These are phyloP conservation scores for Pestalotiopsis sp. DNA, from an alignment of 2,329 filamentous ascomycete genomes.

Conservation along the genomic window DNA sequence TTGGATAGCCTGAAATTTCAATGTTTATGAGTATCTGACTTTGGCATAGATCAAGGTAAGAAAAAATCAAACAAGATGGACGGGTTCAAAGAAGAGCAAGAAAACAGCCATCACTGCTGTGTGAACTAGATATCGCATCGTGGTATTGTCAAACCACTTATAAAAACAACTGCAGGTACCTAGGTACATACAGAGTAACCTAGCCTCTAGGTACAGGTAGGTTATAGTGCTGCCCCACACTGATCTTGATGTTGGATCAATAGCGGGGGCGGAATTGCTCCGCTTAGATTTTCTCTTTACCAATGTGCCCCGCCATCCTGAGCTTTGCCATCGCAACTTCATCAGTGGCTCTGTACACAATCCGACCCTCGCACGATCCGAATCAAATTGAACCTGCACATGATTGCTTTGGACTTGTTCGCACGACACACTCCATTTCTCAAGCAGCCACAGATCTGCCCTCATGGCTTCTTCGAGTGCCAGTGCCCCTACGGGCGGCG, in stretches of 20 bases:
- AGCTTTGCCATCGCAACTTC: neutral
- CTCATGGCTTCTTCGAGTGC: constrained; percentile 12
- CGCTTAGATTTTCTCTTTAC: neutral
- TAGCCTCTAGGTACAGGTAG: too few species aligned
- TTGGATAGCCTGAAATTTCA: too few species aligned
- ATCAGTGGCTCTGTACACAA: neutral
- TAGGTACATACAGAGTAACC: too few species aligned
- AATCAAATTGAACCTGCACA: neutral
- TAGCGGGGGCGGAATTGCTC: constrained; percentile 1
- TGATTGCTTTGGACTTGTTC: neutral
- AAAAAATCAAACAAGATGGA: too few species aligned
- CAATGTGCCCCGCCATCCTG: neutral
- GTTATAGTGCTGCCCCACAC: too few species aligned
- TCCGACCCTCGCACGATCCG: neutral
- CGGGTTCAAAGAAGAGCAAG: too few species aligned
- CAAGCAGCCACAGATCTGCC: neutral
- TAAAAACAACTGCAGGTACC: too few species aligned
- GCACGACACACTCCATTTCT: neutral
- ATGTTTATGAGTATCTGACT: neutral
- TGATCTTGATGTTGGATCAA: too few species aligned
- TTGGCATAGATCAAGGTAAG: neutral
- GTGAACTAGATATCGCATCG: too few species aligned
- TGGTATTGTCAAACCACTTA: too few species aligned
- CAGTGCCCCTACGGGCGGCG: constrained; percentile 13
- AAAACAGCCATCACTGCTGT: too few species aligned